Conservation (phyloP, 148 eudicot genomes). For the Rhododendron henanense region DNA sequence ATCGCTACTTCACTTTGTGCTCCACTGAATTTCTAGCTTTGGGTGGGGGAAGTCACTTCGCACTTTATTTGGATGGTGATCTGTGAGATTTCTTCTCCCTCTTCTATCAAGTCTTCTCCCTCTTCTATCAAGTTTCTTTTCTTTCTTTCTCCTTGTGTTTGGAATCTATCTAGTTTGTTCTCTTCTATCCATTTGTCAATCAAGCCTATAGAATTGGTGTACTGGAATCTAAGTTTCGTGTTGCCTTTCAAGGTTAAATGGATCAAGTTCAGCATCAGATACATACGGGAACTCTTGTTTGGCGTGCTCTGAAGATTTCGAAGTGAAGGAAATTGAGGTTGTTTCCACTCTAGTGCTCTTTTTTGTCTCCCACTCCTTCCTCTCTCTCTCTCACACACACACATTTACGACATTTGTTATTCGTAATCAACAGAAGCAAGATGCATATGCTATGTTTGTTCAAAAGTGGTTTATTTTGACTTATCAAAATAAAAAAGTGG, state of each 20-base stretch:
- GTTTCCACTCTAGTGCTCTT: neutral
- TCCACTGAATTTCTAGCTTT: conserved; percentile 77
- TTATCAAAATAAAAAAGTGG: too few species aligned
- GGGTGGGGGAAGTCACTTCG: conserved; percentile 92
- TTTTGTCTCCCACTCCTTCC: neutral
- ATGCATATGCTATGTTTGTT: neutral
- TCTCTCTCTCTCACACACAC: neutral
- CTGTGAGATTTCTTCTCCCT: conserved; percentile 51
- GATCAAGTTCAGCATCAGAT: conserved; percentile 90
- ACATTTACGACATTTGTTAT: neutral
- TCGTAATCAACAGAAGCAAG: neutral
- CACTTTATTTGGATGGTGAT: conserved; percentile 80
- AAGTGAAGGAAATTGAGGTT: conserved; percentile 93
- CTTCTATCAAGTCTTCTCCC: conserved; percentile 1
- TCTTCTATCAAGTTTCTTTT: neutral
- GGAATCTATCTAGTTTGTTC: neutral
- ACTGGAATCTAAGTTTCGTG: neutral
- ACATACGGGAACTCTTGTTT: conserved; percentile 92
- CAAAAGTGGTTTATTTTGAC: neutral
- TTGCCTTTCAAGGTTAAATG: conserved; percentile 47
- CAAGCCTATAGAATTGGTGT: neutral
- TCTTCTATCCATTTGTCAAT: neutral
- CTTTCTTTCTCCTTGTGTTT: neutral
- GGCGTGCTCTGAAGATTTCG: conserved; percentile 61
- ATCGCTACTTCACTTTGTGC: conserved; percentile 89